These are phyloP conservation scores for Scopulariopsis brevicaulis DNA, from an alignment of 2,329 filamentous ascomycete species.

Conservation along the genomic window DNA sequence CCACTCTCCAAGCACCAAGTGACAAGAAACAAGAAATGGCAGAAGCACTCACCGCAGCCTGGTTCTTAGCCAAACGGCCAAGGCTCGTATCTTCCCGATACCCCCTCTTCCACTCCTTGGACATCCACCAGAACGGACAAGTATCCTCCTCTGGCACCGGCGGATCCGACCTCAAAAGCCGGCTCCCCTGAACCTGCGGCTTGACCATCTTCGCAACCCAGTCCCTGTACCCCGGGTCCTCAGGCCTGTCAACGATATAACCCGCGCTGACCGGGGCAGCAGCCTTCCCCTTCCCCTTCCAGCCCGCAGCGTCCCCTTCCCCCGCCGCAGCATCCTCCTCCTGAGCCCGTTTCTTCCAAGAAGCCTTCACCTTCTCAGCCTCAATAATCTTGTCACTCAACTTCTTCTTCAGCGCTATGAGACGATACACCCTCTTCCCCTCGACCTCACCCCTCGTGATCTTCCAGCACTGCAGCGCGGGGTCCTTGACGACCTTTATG, in stretches of 20 bases:
- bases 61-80: neutral
- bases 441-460: too few relatives aligned
- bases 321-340: neutral
- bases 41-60: neutral
- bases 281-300: neutral
- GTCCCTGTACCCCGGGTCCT: neutral
- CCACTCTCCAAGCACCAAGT: neutral
- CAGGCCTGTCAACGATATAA: neutral
- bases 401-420: too few relatives aligned
- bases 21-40: neutral
- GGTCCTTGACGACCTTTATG: too few relatives aligned
- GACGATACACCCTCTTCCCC: too few relatives aligned
- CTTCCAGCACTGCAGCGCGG: too few relatives aligned
- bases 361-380: too few relatives aligned
- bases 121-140: constrained; percentile 1
- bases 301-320: neutral
- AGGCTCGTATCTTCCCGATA: neutral
- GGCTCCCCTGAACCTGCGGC: neutral
- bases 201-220: neutral
- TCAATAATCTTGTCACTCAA: too few relatives aligned
- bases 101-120: neutral
- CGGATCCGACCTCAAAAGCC: neutral
- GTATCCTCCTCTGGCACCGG: neutral
- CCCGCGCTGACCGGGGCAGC: neutral
- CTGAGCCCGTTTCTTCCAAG: too few relatives aligned